These are phyloP conservation scores for Diatrype stigma DNA, from an alignment of 2,329 filamentous ascomycete genomes.

Conservation along the genomic window DNA sequence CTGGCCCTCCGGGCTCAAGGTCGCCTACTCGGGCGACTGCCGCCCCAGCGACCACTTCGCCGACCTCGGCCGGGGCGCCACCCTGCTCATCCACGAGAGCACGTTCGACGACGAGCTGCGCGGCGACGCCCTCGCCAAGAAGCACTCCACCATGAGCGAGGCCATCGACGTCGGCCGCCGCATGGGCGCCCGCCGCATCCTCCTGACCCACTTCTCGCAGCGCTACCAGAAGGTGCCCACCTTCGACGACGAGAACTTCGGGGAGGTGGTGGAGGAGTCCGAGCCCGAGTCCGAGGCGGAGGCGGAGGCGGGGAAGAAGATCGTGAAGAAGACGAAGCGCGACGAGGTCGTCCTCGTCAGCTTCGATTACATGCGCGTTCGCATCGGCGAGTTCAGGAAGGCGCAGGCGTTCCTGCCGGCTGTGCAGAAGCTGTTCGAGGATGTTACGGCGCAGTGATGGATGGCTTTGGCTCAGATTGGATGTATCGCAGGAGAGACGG, in stretches of 20 bases:
- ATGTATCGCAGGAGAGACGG: too few species aligned
- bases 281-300: too few species aligned
- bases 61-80: slow-evolving; percentile 66
- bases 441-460: slow-evolving; percentile 8
- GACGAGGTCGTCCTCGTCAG: slow-evolving; percentile 64
- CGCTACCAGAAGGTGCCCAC: slow-evolving; percentile 75
- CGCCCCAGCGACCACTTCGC: slow-evolving; percentile 71
- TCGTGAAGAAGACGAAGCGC: slow-evolving; percentile 31
- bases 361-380: slow-evolving; percentile 75
- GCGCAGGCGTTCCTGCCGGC: slow-evolving; percentile 29
- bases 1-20: slow-evolving; percentile 74
- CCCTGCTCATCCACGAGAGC: slow-evolving; percentile 89
- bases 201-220: slow-evolving; percentile 94
- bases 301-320: slow-evolving; percentile 14
- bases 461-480: too few species aligned
- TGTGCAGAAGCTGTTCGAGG: slow-evolving; percentile 26
- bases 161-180: slow-evolving; percentile 70
- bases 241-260: slow-evolving; percentile 38
- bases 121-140: slow-evolving; percentile 79
- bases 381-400: slow-evolving; percentile 28
- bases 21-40: slow-evolving; percentile 93
- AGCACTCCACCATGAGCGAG: slow-evolving; percentile 84
- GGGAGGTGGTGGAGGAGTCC: slow-evolving; percentile 16
- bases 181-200: slow-evolving; percentile 76
- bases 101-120: slow-evolving; percentile 86